These are phyloP conservation scores for Neophaeococcomyces mojaviensis DNA, from an alignment of 2,329 filamentous ascomycete species.

Conservation along the genomic window DNA sequence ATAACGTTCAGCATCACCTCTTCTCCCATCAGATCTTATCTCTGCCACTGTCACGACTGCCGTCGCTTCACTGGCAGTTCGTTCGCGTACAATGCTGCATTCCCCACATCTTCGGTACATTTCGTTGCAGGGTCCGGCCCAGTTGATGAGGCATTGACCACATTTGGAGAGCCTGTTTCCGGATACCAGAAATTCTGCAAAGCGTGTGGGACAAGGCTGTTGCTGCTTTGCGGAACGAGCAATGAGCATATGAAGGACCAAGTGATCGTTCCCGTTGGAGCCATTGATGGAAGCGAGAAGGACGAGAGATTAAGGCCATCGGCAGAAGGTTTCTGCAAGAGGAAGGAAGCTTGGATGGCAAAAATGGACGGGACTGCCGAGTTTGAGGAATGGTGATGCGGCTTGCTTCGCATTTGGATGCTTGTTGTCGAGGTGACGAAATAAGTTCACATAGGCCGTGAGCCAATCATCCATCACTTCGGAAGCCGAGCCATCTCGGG, in stretches of 20 bases:
- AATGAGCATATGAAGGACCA: neutral
- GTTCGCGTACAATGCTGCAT: conserved; percentile 1
- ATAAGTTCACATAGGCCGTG: neutral
- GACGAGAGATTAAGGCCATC: neutral
- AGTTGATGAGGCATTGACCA: neutral
- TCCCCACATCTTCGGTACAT: neutral
- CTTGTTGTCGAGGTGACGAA: neutral
- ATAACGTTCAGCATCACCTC: neutral
- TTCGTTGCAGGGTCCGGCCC: neutral
- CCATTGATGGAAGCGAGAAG: conserved; percentile 1
- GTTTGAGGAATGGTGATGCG: neutral
- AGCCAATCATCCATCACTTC: too few relatives aligned
- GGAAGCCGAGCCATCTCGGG: too few relatives aligned
- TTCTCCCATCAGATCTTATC: neutral
- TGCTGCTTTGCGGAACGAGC: neutral
- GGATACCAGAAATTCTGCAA: neutral
- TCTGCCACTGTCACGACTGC: conserved; percentile 1
- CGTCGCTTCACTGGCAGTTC: neutral
- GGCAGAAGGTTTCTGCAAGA: neutral
- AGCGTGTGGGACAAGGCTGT: neutral
- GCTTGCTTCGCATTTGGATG: neutral
- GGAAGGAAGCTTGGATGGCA: conserved; percentile 1
- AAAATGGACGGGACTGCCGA: neutral
- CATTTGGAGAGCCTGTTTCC: neutral
- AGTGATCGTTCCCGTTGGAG: neutral